Conservation (phyloP, 1,139 yeast species). For the Geotrichum reessii region DNA sequence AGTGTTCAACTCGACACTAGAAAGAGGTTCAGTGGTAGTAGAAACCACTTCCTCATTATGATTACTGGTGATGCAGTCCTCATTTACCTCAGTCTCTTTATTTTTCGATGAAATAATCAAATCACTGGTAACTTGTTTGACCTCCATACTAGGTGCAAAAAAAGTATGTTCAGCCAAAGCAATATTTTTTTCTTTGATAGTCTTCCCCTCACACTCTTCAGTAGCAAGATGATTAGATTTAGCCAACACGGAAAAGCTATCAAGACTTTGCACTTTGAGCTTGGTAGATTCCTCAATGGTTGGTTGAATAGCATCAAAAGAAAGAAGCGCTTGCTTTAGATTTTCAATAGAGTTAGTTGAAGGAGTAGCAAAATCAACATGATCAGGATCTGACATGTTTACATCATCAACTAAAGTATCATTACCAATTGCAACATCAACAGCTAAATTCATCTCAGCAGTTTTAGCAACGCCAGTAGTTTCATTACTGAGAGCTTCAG, state of each 20-base stretch:
- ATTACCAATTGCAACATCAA: too few species aligned
- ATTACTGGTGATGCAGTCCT: neutral
- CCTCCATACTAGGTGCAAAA: neutral
- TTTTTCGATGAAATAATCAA: neutral
- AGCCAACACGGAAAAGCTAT: neutral
- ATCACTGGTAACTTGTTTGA: neutral
- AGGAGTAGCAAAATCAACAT: neutral
- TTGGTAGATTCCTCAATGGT: neutral
- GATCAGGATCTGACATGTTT: neutral
- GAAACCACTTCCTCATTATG: neutral
- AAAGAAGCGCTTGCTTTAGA: neutral
- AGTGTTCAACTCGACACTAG: slow-evolving; percentile 15
- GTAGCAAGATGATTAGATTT: neutral
- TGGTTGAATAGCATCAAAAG: slow-evolving; percentile 15
- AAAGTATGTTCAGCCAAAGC: neutral
- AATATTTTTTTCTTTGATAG: neutral
- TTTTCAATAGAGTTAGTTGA: neutral
- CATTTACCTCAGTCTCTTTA: neutral
- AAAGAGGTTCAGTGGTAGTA: slow-evolving; percentile 14
- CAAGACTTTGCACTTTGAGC: neutral
- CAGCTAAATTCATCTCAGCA: too few species aligned
- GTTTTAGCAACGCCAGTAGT: neutral
- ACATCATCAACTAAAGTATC: too few species aligned
- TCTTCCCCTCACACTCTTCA: neutral
- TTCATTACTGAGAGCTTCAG: neutral